These are phyloP conservation scores for Solanum arcanum DNA, from an alignment of 257 asterid species.

Conservation along the genomic window DNA sequence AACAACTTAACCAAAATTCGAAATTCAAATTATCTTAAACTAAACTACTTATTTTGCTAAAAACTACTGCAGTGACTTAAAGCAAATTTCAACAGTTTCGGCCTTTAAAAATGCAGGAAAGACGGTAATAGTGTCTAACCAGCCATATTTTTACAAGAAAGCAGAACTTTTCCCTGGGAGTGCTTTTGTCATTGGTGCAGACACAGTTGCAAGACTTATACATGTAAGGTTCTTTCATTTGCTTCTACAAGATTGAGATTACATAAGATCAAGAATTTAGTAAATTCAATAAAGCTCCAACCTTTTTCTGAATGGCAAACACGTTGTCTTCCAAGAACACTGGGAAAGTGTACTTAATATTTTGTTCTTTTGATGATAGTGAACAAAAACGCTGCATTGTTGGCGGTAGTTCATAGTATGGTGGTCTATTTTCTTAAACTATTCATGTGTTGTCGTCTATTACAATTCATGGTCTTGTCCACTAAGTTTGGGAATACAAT, in stretches of 20 bases:
- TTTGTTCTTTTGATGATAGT: no score
- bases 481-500: neutral
- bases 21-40: no score
- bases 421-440: no score
- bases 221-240: constrained; percentile 41
- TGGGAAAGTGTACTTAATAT: no score
- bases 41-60: no score
- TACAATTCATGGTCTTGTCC: no score
- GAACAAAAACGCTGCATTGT: no score
- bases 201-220: constrained; percentile 79
- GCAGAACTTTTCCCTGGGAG: constrained; percentile 94
- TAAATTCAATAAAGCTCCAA: neutral
- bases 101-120: constrained; percentile 47
- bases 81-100: neutral
- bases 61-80: neutral
- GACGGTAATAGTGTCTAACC: constrained; percentile 81
- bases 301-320: no score
- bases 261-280: neutral
- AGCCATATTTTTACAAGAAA: constrained; percentile 92
- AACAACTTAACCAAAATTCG: neutral
- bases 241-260: neutral
- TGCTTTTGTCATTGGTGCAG: constrained; percentile 83
- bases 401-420: no score
- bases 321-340: no score
- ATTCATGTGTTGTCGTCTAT: no score